Evolutionary conservation across 192 early-diverging fungal genomes (phyloP).

Genomic region (Coemansia sp.): DNA sequence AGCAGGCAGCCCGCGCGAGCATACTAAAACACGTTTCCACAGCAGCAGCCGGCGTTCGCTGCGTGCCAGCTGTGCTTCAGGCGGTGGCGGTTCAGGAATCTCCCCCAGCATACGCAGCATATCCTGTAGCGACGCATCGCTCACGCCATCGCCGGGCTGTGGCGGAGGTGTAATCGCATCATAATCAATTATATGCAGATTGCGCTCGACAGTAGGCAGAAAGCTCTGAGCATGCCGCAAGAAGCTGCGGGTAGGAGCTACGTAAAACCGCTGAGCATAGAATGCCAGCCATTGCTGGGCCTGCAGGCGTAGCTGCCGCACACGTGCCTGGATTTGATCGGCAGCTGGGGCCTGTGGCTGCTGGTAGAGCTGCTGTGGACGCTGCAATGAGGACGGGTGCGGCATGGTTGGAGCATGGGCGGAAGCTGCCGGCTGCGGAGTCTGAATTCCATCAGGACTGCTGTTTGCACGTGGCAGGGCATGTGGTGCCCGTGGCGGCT

Average conservation of each 20-base stretch:
- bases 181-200: slow-evolving; percentile 48
- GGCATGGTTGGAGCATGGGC: background rate
- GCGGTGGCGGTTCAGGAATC: slow-evolving; percentile 49
- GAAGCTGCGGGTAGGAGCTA: slow-evolving; percentile 45
- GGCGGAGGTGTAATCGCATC: slow-evolving; percentile 22
- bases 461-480: background rate
- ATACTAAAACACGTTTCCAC: slow-evolving; percentile 34
- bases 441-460: background rate
- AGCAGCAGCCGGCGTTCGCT: slow-evolving; percentile 29
- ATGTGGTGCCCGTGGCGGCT: slow-evolving; percentile 15
- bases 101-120: slow-evolving; percentile 8
- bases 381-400: background rate
- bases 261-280: slow-evolving; percentile 51
- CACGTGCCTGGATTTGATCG: slow-evolving; percentile 21
- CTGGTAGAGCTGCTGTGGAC: background rate
- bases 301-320: slow-evolving; percentile 31
- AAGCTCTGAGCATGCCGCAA: slow-evolving; percentile 31
- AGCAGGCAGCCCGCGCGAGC: slow-evolving; percentile 31
- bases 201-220: slow-evolving; percentile 35
- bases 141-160: background rate
- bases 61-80: slow-evolving; percentile 42
- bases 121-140: slow-evolving; percentile 2
- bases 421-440: slow-evolving; percentile 4
- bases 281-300: slow-evolving; percentile 53
- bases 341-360: background rate